These are phyloP conservation scores for Diplosphaera chodatii DNA, from an alignment of 139 green algal genomes.

Conservation along the genomic window DNA sequence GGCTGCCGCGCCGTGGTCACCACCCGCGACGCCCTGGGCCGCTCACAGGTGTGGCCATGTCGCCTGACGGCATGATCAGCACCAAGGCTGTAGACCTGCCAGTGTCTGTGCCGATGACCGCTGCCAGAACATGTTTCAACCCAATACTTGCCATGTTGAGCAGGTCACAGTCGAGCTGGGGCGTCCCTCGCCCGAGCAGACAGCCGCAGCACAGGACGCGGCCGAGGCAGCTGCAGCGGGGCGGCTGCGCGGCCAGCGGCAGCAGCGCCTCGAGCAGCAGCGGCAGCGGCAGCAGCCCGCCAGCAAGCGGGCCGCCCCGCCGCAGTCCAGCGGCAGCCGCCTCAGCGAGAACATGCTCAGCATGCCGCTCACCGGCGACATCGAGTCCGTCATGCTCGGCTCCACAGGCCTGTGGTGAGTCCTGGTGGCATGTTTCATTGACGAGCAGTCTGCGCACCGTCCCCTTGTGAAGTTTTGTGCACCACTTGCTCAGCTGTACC, in stretches of 20 bases:
- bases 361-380: slow-evolving; percentile 1
- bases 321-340: background rate
- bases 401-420: slow-evolving; percentile 22
- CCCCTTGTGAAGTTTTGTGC: no score
- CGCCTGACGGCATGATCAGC: no score
- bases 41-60: background rate
- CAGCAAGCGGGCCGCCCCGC: background rate
- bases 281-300: background rate
- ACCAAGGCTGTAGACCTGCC: no score
- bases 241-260: background rate
- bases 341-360: background rate
- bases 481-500: no score
- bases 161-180: background rate
- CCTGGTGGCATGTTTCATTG: no score
- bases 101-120: no score
- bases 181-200: background rate
- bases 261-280: background rate
- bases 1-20: slow-evolving; percentile 7
- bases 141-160: background rate
- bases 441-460: no score
- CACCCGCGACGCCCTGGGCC: background rate
- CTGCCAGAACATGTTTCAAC: background rate
- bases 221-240: background rate
- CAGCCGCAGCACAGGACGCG: background rate
- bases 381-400: slow-evolving; percentile 19